Evolutionary conservation across 768 basidiomycete genomes (phyloP).

Genomic region (Termitomyces sp.): DNA sequence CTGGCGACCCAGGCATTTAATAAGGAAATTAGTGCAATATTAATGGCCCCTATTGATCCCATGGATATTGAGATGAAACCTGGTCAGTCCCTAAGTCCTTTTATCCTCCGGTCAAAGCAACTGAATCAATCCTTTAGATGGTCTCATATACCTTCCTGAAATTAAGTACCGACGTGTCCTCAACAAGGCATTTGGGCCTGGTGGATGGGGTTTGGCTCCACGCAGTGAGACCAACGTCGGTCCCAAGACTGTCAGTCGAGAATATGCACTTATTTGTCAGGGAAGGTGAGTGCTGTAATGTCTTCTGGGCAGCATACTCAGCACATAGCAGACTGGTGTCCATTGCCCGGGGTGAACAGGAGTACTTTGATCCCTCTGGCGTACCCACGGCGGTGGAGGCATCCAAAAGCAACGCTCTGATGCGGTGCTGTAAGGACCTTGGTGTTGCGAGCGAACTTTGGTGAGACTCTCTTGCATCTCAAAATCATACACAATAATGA

Average conservation of each 20-base stretch:
- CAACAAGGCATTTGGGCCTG: slow-evolving; percentile 93
- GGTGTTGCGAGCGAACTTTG: slow-evolving; percentile 96
- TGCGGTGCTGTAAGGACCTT: slow-evolving; percentile 96
- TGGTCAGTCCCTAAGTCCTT: slow-evolving; percentile 41
- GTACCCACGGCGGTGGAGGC: slow-evolving; percentile 93
- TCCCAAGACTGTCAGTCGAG: slow-evolving; percentile 82
- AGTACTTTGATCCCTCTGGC: slow-evolving; percentile 89
- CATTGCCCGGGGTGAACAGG: slow-evolving; percentile 92
- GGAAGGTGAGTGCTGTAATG: slow-evolving; percentile 57
- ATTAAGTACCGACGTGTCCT: slow-evolving; percentile 93
- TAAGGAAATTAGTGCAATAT: slow-evolving; percentile 63
- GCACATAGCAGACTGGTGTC: slow-evolving; percentile 62
- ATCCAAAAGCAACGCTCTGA: slow-evolving; percentile 94
- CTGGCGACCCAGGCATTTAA: slow-evolving; percentile 74
- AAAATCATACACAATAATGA: neutral
- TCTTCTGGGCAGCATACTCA: neutral
- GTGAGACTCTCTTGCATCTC: slow-evolving; percentile 34
- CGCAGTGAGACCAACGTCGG: slow-evolving; percentile 88
- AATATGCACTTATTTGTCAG: slow-evolving; percentile 91
- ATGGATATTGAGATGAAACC: slow-evolving; percentile 92
- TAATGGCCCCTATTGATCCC: slow-evolving; percentile 72
- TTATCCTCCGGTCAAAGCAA: neutral
- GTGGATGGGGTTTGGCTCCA: slow-evolving; percentile 95
- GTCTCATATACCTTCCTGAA: slow-evolving; percentile 91
- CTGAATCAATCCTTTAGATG: slow-evolving; percentile 48